These are phyloP conservation scores for Hyparrhenia diplandra DNA, from an alignment of 176 grass and related monocot genomes.

Conservation along the genomic window DNA sequence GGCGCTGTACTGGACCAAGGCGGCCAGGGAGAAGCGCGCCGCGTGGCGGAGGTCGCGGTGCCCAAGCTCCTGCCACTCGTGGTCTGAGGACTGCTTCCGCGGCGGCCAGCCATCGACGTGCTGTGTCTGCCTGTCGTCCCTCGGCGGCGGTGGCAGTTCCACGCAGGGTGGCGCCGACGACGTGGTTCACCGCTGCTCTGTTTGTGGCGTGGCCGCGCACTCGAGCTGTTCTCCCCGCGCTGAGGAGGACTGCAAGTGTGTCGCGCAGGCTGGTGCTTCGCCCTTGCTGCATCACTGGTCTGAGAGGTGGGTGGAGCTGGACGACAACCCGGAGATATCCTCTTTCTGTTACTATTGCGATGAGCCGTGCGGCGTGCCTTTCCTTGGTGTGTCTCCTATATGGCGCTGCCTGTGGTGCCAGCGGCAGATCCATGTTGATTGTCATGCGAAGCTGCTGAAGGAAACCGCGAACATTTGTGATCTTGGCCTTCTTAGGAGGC, in stretches of 20 bases:
- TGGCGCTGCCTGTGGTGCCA: slow-evolving; percentile 95
- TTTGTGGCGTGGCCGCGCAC: slow-evolving; percentile 64
- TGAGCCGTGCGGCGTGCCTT: slow-evolving; percentile 59
- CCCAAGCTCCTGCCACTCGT: slow-evolving; percentile 68
- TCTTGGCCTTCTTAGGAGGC: slow-evolving; percentile 57
- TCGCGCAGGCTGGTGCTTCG: slow-evolving; percentile 53
- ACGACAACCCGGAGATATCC: slow-evolving; percentile 53
- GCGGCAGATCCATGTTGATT: slow-evolving; percentile 76
- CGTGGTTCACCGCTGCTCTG: slow-evolving; percentile 49
- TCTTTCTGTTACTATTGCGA: slow-evolving; percentile 80
- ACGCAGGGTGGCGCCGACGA: background rate
- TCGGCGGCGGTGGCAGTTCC: background rate
- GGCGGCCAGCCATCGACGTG: slow-evolving; percentile 59
- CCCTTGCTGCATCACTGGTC: slow-evolving; percentile 89
- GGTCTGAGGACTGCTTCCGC: slow-evolving; percentile 38
- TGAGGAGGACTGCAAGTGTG: slow-evolving; percentile 70
- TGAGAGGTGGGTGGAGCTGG: slow-evolving; percentile 64
- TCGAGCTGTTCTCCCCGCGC: slow-evolving; percentile 38
- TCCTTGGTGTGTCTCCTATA: slow-evolving; percentile 79
- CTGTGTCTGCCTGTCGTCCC: slow-evolving; percentile 54
- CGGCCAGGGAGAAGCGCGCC: slow-evolving; percentile 60
- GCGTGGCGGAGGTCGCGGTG: slow-evolving; percentile 40
- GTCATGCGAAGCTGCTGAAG: slow-evolving; percentile 65
- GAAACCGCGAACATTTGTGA: slow-evolving; percentile 65
- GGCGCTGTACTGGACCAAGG: slow-evolving; percentile 70